These are phyloP conservation scores for Ophiocordyceps camponoti-floridani DNA, from an alignment of 2,329 filamentous ascomycete species.

Conservation along the genomic window DNA sequence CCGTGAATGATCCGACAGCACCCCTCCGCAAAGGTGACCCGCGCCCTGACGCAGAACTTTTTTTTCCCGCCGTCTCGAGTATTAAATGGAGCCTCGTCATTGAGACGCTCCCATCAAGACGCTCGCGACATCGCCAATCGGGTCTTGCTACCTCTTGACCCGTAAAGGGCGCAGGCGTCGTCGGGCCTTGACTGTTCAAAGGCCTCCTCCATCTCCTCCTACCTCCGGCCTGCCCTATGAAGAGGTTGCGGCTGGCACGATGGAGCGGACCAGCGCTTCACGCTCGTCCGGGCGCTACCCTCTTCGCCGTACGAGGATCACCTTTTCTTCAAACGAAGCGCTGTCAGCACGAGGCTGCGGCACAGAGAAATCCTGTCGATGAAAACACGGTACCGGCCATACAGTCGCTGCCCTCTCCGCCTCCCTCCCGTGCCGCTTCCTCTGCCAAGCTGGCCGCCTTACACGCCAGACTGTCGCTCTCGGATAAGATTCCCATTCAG, in stretches of 20 bases:
- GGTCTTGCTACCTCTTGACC: neutral
- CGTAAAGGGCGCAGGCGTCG: neutral
- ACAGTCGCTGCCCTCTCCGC: slow-evolving; percentile 33
- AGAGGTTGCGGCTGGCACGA: slow-evolving; percentile 22
- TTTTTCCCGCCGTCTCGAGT: slow-evolving; percentile 1
- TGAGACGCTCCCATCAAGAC: neutral
- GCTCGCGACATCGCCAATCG: neutral
- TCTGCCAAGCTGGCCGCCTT: slow-evolving; percentile 88
- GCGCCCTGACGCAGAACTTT: slow-evolving; percentile 2
- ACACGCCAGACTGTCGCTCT: slow-evolving; percentile 72
- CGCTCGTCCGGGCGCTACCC: slow-evolving; percentile 12
- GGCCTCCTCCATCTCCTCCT: neutral
- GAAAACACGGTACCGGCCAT: neutral
- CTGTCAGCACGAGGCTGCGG: slow-evolving; percentile 15
- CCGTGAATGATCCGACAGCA: slow-evolving; percentile 4
- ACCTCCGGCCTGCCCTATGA: slow-evolving; percentile 12
- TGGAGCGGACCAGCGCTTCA: slow-evolving; percentile 22
- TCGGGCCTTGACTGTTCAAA: neutral
- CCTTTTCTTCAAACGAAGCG: slow-evolving; percentile 9
- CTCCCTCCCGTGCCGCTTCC: slow-evolving; percentile 49
- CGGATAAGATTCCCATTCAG: slow-evolving; percentile 65
- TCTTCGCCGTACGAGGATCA: slow-evolving; percentile 6
- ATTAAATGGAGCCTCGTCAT: neutral
- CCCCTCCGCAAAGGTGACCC: neutral
- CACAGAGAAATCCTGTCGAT: slow-evolving; percentile 4